Percentiles rank a stretch among this genome's conserved stretches.
These are phyloP conservation scores for Rhizoclosmatium sp. DNA, from an alignment of 192 early-diverging fungal species.

Conservation along the genomic window DNA sequence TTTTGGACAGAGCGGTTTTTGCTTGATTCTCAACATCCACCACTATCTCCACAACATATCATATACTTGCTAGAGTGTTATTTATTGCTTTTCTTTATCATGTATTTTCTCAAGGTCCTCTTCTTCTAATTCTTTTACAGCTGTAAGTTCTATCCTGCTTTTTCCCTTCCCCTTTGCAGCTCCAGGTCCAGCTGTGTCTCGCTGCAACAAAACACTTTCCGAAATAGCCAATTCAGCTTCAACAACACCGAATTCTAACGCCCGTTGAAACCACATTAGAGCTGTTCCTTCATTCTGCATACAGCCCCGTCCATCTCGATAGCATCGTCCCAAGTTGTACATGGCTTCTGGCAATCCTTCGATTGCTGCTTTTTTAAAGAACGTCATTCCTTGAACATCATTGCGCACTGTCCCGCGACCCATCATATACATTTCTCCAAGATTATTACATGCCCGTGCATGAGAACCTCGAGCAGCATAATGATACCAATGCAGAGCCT, in stretches of 20 bases:
- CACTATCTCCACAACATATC: no score
- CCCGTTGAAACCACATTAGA: conserved; percentile 30
- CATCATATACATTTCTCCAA: conserved; percentile 33
- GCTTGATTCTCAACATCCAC: no score
- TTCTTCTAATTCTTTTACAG: no score
- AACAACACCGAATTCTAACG: conserved; percentile 23
- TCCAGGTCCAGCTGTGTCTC: no score
- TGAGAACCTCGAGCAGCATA: conserved; percentile 1
- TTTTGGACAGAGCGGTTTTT: background rate
- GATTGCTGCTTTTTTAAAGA: conserved; percentile 16
- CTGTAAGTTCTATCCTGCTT: no score
- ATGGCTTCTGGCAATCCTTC: conserved; percentile 29
- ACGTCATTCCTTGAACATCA: conserved; percentile 8
- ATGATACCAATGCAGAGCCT: conserved; percentile 25
- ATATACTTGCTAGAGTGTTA: no score
- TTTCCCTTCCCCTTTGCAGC: no score
- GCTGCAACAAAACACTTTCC: background rate
- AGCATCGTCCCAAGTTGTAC: conserved; percentile 33
- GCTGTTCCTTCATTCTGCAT: conserved; percentile 10
- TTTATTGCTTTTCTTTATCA: no score
- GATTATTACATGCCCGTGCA: conserved; percentile 29
- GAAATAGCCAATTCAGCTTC: conserved; percentile 24
- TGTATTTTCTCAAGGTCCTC: no score
- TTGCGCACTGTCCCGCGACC: conserved; percentile 12
- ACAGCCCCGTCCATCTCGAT: conserved; percentile 33